Base-by-base conservation (phyloP, 2,329 filamentous ascomycete genomes). In the Ophiosphaerella narmari region DNA sequence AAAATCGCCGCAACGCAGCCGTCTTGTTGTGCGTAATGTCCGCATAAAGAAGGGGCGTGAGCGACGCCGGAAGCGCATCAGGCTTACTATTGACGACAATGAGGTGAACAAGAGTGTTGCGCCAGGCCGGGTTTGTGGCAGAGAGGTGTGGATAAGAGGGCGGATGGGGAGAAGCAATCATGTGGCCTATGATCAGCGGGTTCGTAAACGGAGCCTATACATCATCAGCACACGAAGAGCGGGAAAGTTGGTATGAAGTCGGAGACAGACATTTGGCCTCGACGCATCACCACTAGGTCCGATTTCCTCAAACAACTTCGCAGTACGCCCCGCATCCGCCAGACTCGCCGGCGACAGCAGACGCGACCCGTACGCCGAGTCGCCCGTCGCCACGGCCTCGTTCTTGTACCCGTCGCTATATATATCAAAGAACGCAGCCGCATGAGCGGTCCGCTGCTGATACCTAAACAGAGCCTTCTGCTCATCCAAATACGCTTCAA, bases 51-150 rank as follows among this genome's bases (percentile, higher is more conserved):
- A 45, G 18, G 11, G 59, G 46, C 7, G 62, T 57, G 7, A 41
- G 7, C 0, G 45, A 14, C 1, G 42, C 55, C 2, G 49, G 31
- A 5, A 50, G 44, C 3, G 52, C 48, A 8, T 64, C 62, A 1
- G n/a, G 43, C 48, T 59, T 67, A 1, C 34, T 29, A 18, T 56
- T 31, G 1, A 52, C 52, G 5, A 59, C 50, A 3, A 69, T 51
- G 21, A 69, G 34, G 24, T 65, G 58, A 2, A 46, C 41, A 14
- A 69, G 52, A 0, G 64, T 59, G 7, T 59, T 46, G 14, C 65
- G 60, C 67, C 65, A 70, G 5, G 60, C 62, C 2, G 66, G 56
- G 12, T 59, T 60, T 29, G 67, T 52, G 38, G 53, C 56, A 11
- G 57, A 56, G 7, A 41, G 32, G 7, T 37, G 13, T 4, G 59